Base-by-base conservation (phyloP, 2,329 filamentous ascomycete species). In the Alternaria dauci region DNA sequence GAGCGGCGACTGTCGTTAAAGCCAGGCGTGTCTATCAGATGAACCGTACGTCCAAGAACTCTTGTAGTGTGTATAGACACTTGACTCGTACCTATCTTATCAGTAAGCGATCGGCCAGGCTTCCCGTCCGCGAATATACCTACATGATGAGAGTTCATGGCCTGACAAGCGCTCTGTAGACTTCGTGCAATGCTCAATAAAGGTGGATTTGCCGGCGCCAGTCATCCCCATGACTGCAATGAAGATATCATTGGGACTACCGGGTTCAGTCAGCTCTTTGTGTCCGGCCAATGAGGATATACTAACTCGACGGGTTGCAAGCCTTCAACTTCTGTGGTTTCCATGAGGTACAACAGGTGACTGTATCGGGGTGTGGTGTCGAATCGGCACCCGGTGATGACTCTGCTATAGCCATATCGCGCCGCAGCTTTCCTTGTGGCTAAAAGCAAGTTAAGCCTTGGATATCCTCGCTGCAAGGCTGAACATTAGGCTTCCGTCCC, bases 201-300 rank as follows among this genome's bases (percentile, higher is more conserved):
- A 79, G 0, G 74, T 72, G 11, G 70, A 76, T 55, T 82, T 81
- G 6, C 80, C 80, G 0, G 74, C 63, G 0, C 80, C 80, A 1
- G 80, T 81, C 36, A 78, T 70, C 1, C 80, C 80, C 70, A 81
- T 77, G 0, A 82, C 72, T 3, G 77, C 77, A 26, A 80, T 77
- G 18, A 60, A 44, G 25, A 67, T 28, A 42, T 67, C 62, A 8
- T 58, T 26, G 16, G 59, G 34, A n/a, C 54, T 61, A n/a, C 20
- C 34, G 12, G 25, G 26, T 26, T 2, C 0, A 32, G 28, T 47
- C 44, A 47, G 26, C n/a, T 32, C 11, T 47, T n/a, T 39, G 4
- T 5, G 18, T 23, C 1, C 4, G 28, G 1, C 20, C 4, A 20
- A 20, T 9, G 1, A 5, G 9, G 5, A 7, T 32, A 36, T 36